Percentiles rank a stretch among this genome's conserved stretches.
These are phyloP conservation scores for Austroboletus festivus DNA, from an alignment of 768 basidiomycete species.

Conservation along the genomic window DNA sequence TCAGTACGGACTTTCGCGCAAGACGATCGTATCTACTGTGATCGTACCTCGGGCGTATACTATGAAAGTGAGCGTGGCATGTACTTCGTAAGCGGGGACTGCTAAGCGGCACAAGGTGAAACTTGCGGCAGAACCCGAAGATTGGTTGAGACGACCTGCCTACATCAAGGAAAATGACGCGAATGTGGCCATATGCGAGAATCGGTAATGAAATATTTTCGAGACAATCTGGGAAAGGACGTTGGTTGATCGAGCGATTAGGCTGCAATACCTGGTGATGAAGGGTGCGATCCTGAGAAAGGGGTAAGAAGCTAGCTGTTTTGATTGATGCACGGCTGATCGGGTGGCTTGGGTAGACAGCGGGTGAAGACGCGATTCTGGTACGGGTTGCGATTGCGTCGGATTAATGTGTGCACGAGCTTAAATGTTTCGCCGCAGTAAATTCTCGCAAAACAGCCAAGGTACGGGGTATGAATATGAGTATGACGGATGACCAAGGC, in stretches of 20 bases:
- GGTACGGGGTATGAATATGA: slow-evolving; percentile 31
- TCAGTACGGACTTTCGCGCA: slow-evolving; percentile 75
- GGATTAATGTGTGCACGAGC: not conserved
- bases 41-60: slow-evolving; percentile 82
- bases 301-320: slow-evolving; percentile 56
- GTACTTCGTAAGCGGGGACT: not conserved
- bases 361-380: slow-evolving; percentile 80
- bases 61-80: slow-evolving; percentile 60
- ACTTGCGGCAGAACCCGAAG: slow-evolving; percentile 82
- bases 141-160: slow-evolving; percentile 80
- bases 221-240: slow-evolving; percentile 6
- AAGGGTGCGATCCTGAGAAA: slow-evolving; percentile 86
- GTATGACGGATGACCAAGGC: not conserved
- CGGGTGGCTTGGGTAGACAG: slow-evolving; percentile 48
- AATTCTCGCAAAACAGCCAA: slow-evolving; percentile 60
- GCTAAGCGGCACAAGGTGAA: slow-evolving; percentile 55
- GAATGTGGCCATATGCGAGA: slow-evolving; percentile 77
- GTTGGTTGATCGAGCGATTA: slow-evolving; percentile 33
- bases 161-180: slow-evolving; percentile 80
- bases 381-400: slow-evolving; percentile 37
- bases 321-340: slow-evolving; percentile 13
- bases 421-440: slow-evolving; percentile 41
- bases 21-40: slow-evolving; percentile 74
- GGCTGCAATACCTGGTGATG: slow-evolving; percentile 82
- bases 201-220: slow-evolving; percentile 50